Evolutionary conservation across 192 early-diverging fungal species (phyloP).

Genomic region (Coemansia sp.): DNA sequence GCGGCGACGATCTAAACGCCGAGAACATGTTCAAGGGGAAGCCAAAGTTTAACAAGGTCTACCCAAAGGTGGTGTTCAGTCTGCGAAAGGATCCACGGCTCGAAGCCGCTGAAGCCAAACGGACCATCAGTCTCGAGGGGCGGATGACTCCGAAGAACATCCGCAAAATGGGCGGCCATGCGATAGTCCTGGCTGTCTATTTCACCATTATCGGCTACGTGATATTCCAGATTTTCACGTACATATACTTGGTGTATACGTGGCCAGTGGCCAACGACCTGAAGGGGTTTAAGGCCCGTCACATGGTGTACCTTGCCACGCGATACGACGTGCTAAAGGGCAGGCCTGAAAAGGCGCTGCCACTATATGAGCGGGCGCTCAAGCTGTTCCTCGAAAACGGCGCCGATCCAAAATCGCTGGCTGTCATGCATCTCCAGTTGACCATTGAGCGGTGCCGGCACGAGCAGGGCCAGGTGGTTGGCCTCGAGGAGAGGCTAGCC

Average conservation of each 20-base stretch:
- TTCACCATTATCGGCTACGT: neutral
- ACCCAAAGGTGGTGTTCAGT: neutral
- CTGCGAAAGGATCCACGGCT: neutral
- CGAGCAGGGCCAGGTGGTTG: slow-evolving; percentile 3
- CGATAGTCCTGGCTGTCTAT: neutral
- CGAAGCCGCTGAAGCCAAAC: neutral
- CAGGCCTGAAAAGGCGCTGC: slow-evolving; percentile 18
- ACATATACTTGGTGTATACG: slow-evolving; percentile 20
- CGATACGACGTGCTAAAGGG: slow-evolving; percentile 24
- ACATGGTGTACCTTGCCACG: slow-evolving; percentile 32
- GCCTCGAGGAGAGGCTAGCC: slow-evolving; percentile 6
- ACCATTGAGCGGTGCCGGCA: slow-evolving; percentile 32
- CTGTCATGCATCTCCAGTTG: slow-evolving; percentile 23
- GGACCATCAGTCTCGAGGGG: neutral
- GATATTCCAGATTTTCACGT: slow-evolving; percentile 22
- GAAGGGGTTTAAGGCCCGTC: slow-evolving; percentile 2
- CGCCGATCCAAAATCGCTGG: slow-evolving; percentile 10
- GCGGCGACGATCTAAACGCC: neutral
- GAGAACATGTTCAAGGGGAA: slow-evolving; percentile 34
- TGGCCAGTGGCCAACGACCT: slow-evolving; percentile 28
- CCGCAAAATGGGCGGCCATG: slow-evolving; percentile 1
- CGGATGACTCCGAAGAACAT: slow-evolving; percentile 16
- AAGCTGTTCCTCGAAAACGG: slow-evolving; percentile 1
- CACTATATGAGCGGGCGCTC: slow-evolving; percentile 17
- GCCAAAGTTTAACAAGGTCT: slow-evolving; percentile 34